Evolutionary conservation across 202 grass and related monocot species (phyloP).

Genomic region (Sporobolus alterniflorus): DNA sequence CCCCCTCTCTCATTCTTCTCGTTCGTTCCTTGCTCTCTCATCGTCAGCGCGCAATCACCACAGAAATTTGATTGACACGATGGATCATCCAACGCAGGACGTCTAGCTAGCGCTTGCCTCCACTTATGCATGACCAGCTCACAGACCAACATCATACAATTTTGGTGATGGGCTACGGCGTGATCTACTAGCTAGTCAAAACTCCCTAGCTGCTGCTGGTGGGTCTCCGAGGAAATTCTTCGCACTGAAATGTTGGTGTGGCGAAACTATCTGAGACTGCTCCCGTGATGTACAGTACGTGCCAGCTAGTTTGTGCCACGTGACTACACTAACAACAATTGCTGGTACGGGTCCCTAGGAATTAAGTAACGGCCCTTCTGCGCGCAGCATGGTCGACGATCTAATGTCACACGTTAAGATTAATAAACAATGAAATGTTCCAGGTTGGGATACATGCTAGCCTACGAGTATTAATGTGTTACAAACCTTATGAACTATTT

Average conservation of each 20-base stretch:
- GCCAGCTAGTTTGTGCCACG: background rate
- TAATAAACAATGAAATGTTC: background rate
- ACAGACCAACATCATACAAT: background rate
- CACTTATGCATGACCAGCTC: background rate
- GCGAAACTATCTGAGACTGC: no score
- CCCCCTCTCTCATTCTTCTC: no score
- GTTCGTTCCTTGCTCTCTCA: no score
- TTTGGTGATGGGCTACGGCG: background rate
- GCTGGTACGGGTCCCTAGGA: conserved; percentile 7
- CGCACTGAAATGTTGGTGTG: background rate
- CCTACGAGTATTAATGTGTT: background rate
- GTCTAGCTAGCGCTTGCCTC: background rate
- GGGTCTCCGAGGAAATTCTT: background rate
- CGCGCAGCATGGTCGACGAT: background rate
- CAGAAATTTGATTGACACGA: no score
- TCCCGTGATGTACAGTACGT: conserved; percentile 23
- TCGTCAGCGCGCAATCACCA: no score
- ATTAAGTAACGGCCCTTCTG: conserved; percentile 23
- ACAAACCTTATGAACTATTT: background rate
- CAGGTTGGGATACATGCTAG: conserved; percentile 32
- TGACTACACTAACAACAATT: conserved; percentile 4
- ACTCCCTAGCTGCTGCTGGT: no score
- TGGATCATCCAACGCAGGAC: no score
- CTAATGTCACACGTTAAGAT: background rate
- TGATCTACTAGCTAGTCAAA: background rate